Conservation (phyloP, 768 basidiomycete genomes). For the Lyophyllum shimeji region DNA sequence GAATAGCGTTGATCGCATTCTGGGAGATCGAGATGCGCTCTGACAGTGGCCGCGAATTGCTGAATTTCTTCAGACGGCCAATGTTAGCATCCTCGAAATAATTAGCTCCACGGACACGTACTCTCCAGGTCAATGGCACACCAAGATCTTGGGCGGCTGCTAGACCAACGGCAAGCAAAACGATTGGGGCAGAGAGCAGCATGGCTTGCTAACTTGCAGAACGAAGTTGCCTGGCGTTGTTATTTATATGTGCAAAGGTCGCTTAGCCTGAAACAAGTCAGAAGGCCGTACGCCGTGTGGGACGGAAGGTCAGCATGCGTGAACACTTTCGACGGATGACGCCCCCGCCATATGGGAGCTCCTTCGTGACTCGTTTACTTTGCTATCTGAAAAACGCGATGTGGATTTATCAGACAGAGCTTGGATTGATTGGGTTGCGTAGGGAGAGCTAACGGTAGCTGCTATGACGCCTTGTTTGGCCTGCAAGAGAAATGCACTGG, state of each 20-base stretch:
- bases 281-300: background rate
- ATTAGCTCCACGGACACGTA: conserved; percentile 19
- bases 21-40: conserved; percentile 43
- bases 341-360: background rate
- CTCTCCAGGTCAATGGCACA: conserved; percentile 44
- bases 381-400: background rate
- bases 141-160: conserved; percentile 37
- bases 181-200: background rate
- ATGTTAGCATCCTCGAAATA: background rate
- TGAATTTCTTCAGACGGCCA: conserved; percentile 35
- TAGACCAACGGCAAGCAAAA: conserved; percentile 2
- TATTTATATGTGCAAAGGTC: background rate
- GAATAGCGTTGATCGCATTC: conserved; percentile 40
- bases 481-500: background rate
- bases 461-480: background rate
- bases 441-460: too few species aligned
- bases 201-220: background rate
- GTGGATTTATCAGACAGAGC: background rate
- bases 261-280: background rate
- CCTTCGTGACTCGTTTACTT: background rate
- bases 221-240: too few species aligned
- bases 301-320: too few species aligned
- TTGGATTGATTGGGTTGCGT: background rate
- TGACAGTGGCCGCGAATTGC: conserved; percentile 33
- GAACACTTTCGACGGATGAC: background rate